These are phyloP conservation scores for Fusarium protoensiforme DNA, from an alignment of 2,329 filamentous ascomycete species.

Conservation along the genomic window DNA sequence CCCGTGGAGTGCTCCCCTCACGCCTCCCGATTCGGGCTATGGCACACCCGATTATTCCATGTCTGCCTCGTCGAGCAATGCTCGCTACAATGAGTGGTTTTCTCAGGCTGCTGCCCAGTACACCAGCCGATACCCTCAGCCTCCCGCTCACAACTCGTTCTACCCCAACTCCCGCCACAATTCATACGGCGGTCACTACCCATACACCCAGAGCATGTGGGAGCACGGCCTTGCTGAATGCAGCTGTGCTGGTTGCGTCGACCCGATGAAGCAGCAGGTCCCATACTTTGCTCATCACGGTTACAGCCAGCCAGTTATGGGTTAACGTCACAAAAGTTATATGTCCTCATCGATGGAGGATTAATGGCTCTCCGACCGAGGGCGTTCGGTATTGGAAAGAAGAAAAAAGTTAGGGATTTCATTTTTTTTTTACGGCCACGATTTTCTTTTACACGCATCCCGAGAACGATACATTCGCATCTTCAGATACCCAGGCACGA, in stretches of 20 bases:
- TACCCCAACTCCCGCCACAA: constrained; percentile 54
- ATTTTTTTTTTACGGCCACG: constrained; percentile 48
- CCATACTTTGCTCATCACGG: constrained; percentile 61
- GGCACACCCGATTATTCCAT: constrained; percentile 69
- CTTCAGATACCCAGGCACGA: constrained; percentile 55
- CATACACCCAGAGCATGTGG: constrained; percentile 61
- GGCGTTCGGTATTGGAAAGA: constrained; percentile 38
- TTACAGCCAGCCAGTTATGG: constrained; percentile 67
- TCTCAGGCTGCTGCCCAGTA: constrained; percentile 56
- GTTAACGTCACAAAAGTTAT: constrained; percentile 49
- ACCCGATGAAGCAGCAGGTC: constrained; percentile 58
- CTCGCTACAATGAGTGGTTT: constrained; percentile 70
- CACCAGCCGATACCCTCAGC: constrained; percentile 57
- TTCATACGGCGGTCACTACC: constrained; percentile 56
- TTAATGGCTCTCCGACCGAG: constrained; percentile 34
- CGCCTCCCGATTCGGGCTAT: constrained; percentile 71
- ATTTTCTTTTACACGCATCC: constrained; percentile 46
- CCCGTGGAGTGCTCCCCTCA: constrained; percentile 62
- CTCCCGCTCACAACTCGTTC: constrained; percentile 53
- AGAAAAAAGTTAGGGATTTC: constrained; percentile 42
- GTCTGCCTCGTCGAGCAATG: constrained; percentile 65
- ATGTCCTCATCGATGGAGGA: constrained; percentile 7
- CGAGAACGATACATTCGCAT: constrained; percentile 50
- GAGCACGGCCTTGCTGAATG: constrained; percentile 63
- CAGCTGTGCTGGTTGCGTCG: constrained; percentile 59